phyloP scores from a whole-genome alignment of 2,329 filamentous ascomycete species.

The Ceratocystis destructans region DNA sequence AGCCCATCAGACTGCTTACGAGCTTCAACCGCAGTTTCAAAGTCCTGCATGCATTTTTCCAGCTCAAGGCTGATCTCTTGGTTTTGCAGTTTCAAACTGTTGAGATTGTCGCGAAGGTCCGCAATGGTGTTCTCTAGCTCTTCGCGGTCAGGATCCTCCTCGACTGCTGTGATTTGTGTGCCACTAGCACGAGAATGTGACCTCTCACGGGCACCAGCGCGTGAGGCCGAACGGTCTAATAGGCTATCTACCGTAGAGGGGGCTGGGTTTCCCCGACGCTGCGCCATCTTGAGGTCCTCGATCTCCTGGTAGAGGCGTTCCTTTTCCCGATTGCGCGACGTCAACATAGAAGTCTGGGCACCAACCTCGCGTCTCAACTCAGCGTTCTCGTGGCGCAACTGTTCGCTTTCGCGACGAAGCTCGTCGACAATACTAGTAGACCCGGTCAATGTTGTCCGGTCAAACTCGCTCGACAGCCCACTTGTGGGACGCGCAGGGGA shows the following conservation, averaged over 20 bases:
- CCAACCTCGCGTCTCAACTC: conserved; percentile 84
- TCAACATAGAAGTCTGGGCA: conserved; percentile 94
- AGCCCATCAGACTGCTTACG: conserved; percentile 47
- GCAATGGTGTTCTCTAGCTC: conserved; percentile 75
- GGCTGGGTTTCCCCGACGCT: conserved; percentile 49
- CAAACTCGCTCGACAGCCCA: conserved; percentile 36
- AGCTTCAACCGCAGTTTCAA: conserved; percentile 56
- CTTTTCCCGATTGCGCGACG: conserved; percentile 87
- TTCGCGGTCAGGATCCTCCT: conserved; percentile 68
- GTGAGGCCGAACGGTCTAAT: conserved; percentile 83
- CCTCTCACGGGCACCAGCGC: conserved; percentile 54
- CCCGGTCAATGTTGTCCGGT: conserved; percentile 36
- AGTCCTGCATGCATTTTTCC: conserved; percentile 63
- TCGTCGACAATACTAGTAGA: conserved; percentile 65
- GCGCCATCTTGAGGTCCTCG: conserved; percentile 83
- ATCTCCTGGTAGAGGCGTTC: conserved; percentile 93
- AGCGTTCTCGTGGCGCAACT: conserved; percentile 81
- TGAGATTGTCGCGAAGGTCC: conserved; percentile 72
- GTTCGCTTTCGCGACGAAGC: conserved; percentile 51
- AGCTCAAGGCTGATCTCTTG: conserved; percentile 77
- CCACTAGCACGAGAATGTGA: conserved; percentile 63
- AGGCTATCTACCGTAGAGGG: conserved; percentile 72
- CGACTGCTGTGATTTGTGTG: conserved; percentile 45
- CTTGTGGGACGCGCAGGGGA: conserved; percentile 39
- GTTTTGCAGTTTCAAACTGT: conserved; percentile 73